Conservation (phyloP, 257 asterid species). For the Oldenlandia corymbosa region DNA sequence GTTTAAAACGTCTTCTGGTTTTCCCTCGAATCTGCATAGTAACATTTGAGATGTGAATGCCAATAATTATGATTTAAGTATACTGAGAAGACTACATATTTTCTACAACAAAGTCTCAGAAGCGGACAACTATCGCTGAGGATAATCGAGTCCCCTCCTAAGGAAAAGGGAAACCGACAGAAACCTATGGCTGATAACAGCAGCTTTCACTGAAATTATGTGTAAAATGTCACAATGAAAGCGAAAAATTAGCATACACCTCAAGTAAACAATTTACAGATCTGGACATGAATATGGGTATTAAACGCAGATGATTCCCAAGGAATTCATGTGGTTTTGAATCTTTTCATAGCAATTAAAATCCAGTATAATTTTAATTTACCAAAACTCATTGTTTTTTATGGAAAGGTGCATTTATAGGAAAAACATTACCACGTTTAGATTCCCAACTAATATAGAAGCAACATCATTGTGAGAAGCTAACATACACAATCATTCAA, state of each 20-base stretch:
- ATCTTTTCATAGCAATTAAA: too few species aligned
- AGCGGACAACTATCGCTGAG: neutral
- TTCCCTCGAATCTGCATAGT: conserved; percentile 59
- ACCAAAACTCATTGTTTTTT: too few species aligned
- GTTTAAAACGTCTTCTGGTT: conserved; percentile 86
- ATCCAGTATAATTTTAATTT: neutral
- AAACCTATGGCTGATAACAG: neutral
- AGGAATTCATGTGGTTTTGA: neutral
- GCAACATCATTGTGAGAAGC: neutral
- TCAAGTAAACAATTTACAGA: neutral
- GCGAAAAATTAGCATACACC: neutral
- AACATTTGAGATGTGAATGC: neutral
- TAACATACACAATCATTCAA: neutral
- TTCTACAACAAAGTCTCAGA: neutral
- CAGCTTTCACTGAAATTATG: neutral
- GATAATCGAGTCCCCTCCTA: neutral
- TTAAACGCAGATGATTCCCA: neutral
- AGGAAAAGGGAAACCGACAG: neutral
- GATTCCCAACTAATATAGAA: neutral
- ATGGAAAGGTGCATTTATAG: too few species aligned
- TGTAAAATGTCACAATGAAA: neutral
- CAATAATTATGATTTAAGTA: neutral
- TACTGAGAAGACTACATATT: neutral
- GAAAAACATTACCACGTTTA: neutral
- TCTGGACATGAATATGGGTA: neutral